phyloP scores from a whole-genome alignment of 2,329 filamentous ascomycete genomes.

The Cytospora schulzeri region DNA sequence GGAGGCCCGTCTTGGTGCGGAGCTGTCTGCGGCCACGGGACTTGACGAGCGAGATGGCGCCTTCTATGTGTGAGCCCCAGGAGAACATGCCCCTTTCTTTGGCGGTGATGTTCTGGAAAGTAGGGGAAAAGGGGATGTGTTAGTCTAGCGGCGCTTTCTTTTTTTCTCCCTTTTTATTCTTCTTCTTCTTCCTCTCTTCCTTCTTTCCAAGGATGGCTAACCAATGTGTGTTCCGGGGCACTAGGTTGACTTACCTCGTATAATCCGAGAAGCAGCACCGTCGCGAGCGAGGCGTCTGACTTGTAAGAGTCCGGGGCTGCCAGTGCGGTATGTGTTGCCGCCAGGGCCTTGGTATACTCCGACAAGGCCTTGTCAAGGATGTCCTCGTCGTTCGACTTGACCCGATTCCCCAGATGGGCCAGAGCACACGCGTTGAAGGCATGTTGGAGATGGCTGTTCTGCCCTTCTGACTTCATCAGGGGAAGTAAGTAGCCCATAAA shows the following conservation, averaged over 20 bases:
- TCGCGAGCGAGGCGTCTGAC: conserved; percentile 60
- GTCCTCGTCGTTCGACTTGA: conserved; percentile 37
- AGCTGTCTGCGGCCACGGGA: conserved; percentile 59
- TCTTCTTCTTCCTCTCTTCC: too few relatives aligned
- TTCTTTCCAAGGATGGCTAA: too few relatives aligned
- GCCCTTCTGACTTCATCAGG: conserved; percentile 49
- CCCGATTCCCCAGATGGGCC: conserved; percentile 58
- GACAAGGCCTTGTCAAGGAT: conserved; percentile 47
- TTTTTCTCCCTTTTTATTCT: neutral
- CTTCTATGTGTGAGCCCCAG: conserved; percentile 67
- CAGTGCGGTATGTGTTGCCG: conserved; percentile 55
- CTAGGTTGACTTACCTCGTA: conserved; percentile 51
- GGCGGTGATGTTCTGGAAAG: conserved; percentile 51
- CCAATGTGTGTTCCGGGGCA: neutral
- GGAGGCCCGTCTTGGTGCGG: conserved; percentile 53
- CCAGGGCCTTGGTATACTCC: conserved; percentile 58
- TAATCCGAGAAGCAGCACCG: conserved; percentile 61
- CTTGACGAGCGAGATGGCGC: conserved; percentile 63
- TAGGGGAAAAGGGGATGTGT: neutral
- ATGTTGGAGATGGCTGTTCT: conserved; percentile 51
- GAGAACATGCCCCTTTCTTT: conserved; percentile 56
- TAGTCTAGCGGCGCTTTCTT: neutral
- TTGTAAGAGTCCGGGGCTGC: conserved; percentile 51
- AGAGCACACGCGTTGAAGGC: conserved; percentile 64
- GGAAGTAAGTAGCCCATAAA: conserved; percentile 63